phyloP scores from a whole-genome alignment of 2,329 filamentous ascomycete genomes.

The Dothistroma pini region DNA sequence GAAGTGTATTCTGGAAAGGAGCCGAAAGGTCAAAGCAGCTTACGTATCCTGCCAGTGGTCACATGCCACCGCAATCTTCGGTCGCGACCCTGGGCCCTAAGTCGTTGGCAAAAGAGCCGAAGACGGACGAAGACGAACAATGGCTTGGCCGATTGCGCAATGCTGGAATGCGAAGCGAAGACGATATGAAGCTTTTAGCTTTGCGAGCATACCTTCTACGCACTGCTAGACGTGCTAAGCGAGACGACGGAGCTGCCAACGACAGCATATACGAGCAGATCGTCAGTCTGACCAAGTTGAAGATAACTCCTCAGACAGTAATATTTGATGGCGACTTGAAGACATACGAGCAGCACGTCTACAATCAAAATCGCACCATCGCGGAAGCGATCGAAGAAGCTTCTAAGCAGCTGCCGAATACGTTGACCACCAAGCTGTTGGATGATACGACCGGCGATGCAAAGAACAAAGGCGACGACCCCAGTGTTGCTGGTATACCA shows the following conservation, averaged over 20 bases:
- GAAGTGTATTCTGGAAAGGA: constrained; percentile 82
- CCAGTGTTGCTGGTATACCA: constrained; percentile 6
- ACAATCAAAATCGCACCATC: constrained; percentile 56
- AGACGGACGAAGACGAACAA: constrained; percentile 88
- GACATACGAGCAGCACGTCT: constrained; percentile 41
- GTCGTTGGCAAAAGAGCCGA: constrained; percentile 61
- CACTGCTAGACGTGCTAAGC: constrained; percentile 67
- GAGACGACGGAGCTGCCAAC: constrained; percentile 47
- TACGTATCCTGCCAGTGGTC: constrained; percentile 46
- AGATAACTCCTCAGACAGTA: constrained; percentile 80
- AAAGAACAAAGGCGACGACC: not conserved
- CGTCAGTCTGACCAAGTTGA: constrained; percentile 69
- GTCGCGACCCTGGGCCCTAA: constrained; percentile 55
- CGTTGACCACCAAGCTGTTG: not conserved
- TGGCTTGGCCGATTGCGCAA: constrained; percentile 85
- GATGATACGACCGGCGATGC: not conserved
- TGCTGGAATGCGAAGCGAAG: constrained; percentile 74
- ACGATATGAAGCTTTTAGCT: constrained; percentile 84
- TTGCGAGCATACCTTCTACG: constrained; percentile 90
- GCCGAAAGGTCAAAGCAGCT: constrained; percentile 68
- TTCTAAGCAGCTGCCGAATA: constrained; percentile 13
- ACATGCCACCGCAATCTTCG: constrained; percentile 55
- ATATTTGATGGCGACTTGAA: constrained; percentile 78
- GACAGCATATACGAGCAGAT: constrained; percentile 59
- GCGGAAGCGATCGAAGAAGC: constrained; percentile 88